These are phyloP conservation scores for Volvox carteri DNA, from an alignment of 163 green algal genomes.

Conservation along the genomic window DNA sequence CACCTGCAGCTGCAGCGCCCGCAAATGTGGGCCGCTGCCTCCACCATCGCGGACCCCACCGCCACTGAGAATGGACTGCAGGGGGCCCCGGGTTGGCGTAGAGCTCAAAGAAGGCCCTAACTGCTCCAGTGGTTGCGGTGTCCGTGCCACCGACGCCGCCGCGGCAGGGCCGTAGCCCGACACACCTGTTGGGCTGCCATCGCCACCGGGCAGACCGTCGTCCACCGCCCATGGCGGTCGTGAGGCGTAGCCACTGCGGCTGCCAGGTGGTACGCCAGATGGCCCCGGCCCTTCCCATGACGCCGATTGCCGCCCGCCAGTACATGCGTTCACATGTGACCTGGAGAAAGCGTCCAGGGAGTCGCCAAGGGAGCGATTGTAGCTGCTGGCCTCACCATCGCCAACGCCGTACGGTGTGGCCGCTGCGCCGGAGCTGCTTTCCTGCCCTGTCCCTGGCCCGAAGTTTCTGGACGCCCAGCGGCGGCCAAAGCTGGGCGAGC, in stretches of 20 bases:
- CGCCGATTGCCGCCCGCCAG: neutral
- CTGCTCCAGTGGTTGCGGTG: conserved; percentile 13
- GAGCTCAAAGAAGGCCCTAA: neutral
- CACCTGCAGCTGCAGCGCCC: conserved; percentile 33
- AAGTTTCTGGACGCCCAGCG: conserved; percentile 40
- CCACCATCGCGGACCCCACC: neutral
- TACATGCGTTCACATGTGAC: neutral
- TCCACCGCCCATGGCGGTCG: conserved; percentile 46
- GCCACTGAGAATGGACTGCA: conserved; percentile 19
- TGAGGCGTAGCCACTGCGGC: conserved; percentile 11
- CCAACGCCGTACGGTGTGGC: neutral
- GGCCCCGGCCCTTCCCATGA: neutral
- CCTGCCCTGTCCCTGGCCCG: neutral
- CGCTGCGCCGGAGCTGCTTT: neutral
- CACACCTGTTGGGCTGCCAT: no score
- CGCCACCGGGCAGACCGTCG: neutral
- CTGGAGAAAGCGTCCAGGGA: conserved; percentile 34
- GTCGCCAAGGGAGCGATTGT: neutral
- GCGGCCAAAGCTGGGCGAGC: conserved; percentile 39
- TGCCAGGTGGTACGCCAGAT: neutral
- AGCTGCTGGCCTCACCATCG: neutral
- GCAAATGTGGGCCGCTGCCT: neutral
- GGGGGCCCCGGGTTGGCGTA: neutral
- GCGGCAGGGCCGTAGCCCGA: neutral
- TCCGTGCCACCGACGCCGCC: neutral